Evolutionary conservation across 1,139 yeast species (phyloP).

Genomic region (Geotrichum fermentans): DNA sequence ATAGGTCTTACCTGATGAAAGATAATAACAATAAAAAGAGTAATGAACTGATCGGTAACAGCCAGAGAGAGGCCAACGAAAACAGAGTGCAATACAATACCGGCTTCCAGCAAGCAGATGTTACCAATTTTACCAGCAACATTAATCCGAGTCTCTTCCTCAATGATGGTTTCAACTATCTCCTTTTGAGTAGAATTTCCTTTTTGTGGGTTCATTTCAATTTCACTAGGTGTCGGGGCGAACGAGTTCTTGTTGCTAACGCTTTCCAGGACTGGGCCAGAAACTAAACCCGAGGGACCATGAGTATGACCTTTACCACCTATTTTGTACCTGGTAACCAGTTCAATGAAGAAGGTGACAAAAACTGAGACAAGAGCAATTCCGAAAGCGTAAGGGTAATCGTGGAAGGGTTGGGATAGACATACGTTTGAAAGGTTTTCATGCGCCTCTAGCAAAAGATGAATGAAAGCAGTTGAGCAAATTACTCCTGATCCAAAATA

Average conservation of each 20-base stretch:
- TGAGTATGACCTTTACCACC: conserved; percentile 5
- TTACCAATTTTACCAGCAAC: conserved; percentile 35
- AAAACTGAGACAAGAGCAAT: conserved; percentile 51
- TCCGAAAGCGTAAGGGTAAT: conserved; percentile 46
- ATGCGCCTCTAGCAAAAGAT: conserved; percentile 63
- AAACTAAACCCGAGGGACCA: conserved; percentile 3
- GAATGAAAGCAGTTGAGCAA: conserved; percentile 72
- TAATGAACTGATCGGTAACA: conserved; percentile 60
- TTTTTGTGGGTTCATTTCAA: background rate
- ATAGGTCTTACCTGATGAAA: conserved; percentile 70
- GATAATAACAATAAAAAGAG: conserved; percentile 64
- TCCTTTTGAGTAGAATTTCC: background rate
- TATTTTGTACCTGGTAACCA: conserved; percentile 1
- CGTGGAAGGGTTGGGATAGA: conserved; percentile 47
- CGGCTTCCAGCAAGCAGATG: conserved; percentile 59
- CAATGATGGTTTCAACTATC: background rate
- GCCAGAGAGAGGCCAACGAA: conserved; percentile 64
- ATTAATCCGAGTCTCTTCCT: background rate
- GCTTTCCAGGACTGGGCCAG: background rate
- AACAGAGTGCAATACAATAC: conserved; percentile 65
- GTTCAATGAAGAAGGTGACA: conserved; percentile 23
- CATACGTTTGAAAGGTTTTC: conserved; percentile 47
- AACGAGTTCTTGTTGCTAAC: background rate
- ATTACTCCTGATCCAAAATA: conserved; percentile 77
- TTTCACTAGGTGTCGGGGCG: background rate